These are phyloP conservation scores for Colletotrichum limetticola DNA, from an alignment of 2,329 filamentous ascomycete genomes.

Conservation along the genomic window DNA sequence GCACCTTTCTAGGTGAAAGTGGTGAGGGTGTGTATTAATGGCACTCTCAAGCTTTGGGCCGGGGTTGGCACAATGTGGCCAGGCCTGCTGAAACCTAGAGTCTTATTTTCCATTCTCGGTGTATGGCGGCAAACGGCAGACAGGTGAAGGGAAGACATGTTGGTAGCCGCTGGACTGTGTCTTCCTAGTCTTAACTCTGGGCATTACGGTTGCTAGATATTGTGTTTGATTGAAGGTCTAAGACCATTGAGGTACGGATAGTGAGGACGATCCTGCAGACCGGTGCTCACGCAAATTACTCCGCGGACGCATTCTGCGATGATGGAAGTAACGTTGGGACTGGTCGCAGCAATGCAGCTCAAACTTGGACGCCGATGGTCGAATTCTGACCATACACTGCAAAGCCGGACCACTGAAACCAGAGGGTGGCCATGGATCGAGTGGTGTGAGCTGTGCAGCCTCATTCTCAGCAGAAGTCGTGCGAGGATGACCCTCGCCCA, in stretches of 20 bases:
- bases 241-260: neutral
- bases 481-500: slow-evolving; percentile 31
- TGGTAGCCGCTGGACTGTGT: neutral
- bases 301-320: neutral
- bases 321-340: neutral
- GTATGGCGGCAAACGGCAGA: slow-evolving; percentile 19
- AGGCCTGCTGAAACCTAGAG: slow-evolving; percentile 10
- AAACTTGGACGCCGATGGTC: neutral
- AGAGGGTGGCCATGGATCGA: neutral
- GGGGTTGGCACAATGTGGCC: slow-evolving; percentile 2
- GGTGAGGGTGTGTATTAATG: neutral
- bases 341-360: neutral
- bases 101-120: slow-evolving; percentile 10
- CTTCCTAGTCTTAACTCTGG: too few species aligned
- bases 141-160: neutral
- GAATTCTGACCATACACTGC: slow-evolving; percentile 3
- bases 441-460: slow-evolving; percentile 34
- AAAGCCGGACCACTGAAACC: slow-evolving; percentile 29
- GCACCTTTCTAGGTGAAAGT: slow-evolving; percentile 1
- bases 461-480: slow-evolving; percentile 31
- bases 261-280: neutral
- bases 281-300: neutral
- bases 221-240: neutral
- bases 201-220: neutral
- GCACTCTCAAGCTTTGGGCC: slow-evolving; percentile 12